Percentiles rank a stretch among this genome's conserved stretches.
phyloP scores from a whole-genome alignment of 495 filamentous ascomycete genomes.

The Chlorociboria aeruginascens region DNA sequence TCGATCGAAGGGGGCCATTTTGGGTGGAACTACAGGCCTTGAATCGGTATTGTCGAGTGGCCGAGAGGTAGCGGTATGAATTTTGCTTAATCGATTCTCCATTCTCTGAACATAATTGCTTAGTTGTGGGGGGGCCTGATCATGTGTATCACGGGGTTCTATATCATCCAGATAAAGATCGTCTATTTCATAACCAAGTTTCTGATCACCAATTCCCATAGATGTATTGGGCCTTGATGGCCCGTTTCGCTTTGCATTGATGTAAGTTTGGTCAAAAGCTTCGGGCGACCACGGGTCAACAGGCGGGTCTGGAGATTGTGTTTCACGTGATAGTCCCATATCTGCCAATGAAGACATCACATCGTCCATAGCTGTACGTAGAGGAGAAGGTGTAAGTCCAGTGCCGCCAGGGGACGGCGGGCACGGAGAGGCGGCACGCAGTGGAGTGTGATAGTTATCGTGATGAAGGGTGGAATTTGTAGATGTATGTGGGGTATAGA shows the following conservation, averaged over 20 bases:
- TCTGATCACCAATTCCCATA: constrained; percentile 48
- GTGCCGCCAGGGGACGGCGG: constrained; percentile 51
- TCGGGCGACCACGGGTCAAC: constrained; percentile 87
- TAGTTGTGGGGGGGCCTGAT: constrained; percentile 54
- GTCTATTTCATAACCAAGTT: constrained; percentile 27
- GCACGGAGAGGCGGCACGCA: constrained; percentile 34
- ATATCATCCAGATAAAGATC: constrained; percentile 26
- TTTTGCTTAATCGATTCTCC: constrained; percentile 65
- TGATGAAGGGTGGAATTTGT: constrained; percentile 19
- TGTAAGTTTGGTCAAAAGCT: constrained; percentile 59
- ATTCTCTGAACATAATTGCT: constrained; percentile 81
- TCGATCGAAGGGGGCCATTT: constrained; percentile 32
- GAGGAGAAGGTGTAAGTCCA: constrained; percentile 77
- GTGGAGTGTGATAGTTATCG: constrained; percentile 31
- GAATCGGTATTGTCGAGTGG: constrained; percentile 29
- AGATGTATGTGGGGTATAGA: constrained; percentile 12
- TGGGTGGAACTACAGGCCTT: constrained; percentile 49
- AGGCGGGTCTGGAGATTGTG: constrained; percentile 38
- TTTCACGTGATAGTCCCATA: constrained; percentile 55
- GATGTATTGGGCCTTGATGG: constrained; percentile 55
- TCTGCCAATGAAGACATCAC: constrained; percentile 93
- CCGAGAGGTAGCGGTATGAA: constrained; percentile 48
- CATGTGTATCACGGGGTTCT: constrained; percentile 8
- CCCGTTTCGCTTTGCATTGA: constrained; percentile 19
- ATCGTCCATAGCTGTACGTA: constrained; percentile 93